These are phyloP conservation scores for Clonostachys byssicola DNA, from an alignment of 2,329 filamentous ascomycete genomes.

Conservation along the genomic window DNA sequence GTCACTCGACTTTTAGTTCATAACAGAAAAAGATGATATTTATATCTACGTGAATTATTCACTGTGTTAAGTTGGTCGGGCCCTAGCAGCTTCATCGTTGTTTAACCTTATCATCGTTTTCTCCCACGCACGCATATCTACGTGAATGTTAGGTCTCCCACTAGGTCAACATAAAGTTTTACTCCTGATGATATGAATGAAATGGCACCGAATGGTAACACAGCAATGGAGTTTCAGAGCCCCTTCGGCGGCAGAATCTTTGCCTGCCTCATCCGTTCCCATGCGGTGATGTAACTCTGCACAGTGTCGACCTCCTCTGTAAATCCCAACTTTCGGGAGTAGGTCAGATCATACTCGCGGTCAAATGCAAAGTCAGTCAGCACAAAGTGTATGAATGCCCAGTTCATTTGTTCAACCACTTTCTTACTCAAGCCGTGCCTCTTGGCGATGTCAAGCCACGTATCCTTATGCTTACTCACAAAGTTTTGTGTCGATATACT, in stretches of 20 bases:
- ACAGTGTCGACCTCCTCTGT: conserved; percentile 7
- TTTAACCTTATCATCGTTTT: too few relatives aligned
- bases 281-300: conserved; percentile 3
- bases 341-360: conserved; percentile 8
- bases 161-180: too few relatives aligned
- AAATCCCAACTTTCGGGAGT: conserved; percentile 6
- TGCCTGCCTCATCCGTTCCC: conserved; percentile 8
- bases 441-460: conserved; percentile 4
- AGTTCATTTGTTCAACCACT: neutral
- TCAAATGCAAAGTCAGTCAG: conserved; percentile 10
- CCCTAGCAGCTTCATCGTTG: too few relatives aligned
- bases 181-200: too few relatives aligned
- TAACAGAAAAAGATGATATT: too few relatives aligned
- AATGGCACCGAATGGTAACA: too few relatives aligned
- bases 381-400: conserved; percentile 6
- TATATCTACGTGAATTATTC: too few relatives aligned
- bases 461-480: conserved; percentile 3
- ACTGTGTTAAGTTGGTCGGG: too few relatives aligned
- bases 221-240: too few relatives aligned
- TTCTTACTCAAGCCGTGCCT: conserved; percentile 4
- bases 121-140: too few relatives aligned
- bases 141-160: too few relatives aligned
- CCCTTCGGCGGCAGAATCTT: conserved; percentile 5
- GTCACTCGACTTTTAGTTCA: too few relatives aligned
- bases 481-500: conserved; percentile 4